Evolutionary conservation across 164 flowering plant genomes (phyloP), one percentile per base, ranked within the genome.

Genomic region (Vitis cinerea): DNA sequence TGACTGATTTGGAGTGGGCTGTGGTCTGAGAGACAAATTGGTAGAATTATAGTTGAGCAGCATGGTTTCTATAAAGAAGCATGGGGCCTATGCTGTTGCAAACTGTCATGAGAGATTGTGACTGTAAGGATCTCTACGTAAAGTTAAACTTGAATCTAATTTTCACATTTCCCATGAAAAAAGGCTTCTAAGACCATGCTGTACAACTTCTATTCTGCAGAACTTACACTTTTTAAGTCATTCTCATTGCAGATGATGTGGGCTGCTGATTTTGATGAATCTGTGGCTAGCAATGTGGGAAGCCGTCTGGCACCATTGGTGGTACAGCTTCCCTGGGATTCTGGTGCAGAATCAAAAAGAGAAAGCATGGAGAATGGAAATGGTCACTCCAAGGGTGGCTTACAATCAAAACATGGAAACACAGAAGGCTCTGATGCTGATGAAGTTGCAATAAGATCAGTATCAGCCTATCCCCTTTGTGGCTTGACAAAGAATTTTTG

Each of bases 221-320:
- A 51, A 51, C 13, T 27, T 13, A 5, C 0, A 16, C 14, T 29
- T 29, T 57, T 17, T 64, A 23, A 44, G 48, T 67, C 14, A 62
- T 72, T 17, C n/a, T 44, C 60, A 37, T 30, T 73, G 77, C 85
- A 93, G 98, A 93, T 93, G 98, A 93, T 93, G 83, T 93, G 98
- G 98, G 98, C 98, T 69, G 94, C 98, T 65, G 98, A 93, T 81
- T 93, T 89, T 82, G 86, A 85, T 82, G 92, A 86, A 78, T 75
- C 86, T 13, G 10, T 74, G 48, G 79, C 83, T 30, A 78, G 57
- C 64, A 79, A 79, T 58, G 93, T 82, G 74, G 85, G 77, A 68
- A 83, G 72, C 66, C 88, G 94, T 79, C 86, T 89, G 23, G 90
- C 88, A 71, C 80, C 86, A 56, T 72, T 93, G 78, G 63, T 78